Evolutionary conservation across 2,329 filamentous ascomycete species (phyloP).

Genomic region (Exophiala dermatitidis): DNA sequence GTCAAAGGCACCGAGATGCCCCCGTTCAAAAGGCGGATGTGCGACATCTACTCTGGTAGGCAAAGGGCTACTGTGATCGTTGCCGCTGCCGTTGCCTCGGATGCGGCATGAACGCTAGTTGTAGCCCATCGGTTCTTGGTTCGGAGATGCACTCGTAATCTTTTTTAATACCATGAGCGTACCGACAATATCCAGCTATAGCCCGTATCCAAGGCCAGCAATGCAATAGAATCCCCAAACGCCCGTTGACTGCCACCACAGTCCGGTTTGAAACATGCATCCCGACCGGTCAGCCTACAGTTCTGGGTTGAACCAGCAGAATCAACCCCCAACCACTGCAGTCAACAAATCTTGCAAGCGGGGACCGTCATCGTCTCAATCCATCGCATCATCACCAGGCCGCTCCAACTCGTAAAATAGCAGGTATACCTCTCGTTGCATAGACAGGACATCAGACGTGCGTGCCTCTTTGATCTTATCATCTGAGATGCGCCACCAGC

Average conservation of each 20-base stretch:
- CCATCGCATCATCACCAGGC: slow-evolving; percentile 26
- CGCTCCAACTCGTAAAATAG: slow-evolving; percentile 87
- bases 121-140: not conserved
- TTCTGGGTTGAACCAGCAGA: not conserved
- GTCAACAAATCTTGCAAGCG: not conserved
- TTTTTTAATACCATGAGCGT: not conserved
- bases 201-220: not conserved
- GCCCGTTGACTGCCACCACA: not conserved
- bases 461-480: slow-evolving; percentile 94
- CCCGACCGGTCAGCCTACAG: not conserved
- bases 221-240: not conserved
- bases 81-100: not conserved
- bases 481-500: slow-evolving; percentile 97
- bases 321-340: not conserved
- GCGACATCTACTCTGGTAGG: no score
- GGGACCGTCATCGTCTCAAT: not conserved
- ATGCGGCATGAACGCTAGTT: not conserved
- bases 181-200: not conserved
- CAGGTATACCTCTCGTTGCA: slow-evolving; percentile 94
- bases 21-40: no score
- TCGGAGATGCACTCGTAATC: not conserved
- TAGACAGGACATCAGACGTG: slow-evolving; percentile 79
- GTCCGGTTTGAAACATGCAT: not conserved
- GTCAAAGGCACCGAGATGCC: not conserved
- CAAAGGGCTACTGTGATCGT: not conserved